Conservation (phyloP, 805 yeast genomes). For the Kazachstania africana region DNA sequence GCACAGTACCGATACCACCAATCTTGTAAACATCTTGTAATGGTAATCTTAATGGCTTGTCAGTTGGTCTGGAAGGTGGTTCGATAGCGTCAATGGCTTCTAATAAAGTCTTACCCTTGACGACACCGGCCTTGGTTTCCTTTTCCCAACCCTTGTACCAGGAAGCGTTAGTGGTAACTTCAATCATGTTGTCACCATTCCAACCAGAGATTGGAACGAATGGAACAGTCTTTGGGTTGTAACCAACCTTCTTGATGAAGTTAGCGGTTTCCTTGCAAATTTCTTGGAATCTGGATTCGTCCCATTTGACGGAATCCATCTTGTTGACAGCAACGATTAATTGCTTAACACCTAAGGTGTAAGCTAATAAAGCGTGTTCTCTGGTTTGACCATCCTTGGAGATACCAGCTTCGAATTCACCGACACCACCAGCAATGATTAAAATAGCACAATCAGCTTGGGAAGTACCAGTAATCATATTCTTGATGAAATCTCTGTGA, state of each 20-base stretch:
- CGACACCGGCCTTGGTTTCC: not conserved
- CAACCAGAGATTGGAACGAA: slow-evolving; percentile 90
- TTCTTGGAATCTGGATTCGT: slow-evolving; percentile 68
- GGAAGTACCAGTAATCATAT: slow-evolving; percentile 91
- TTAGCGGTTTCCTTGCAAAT: slow-evolving; percentile 64
- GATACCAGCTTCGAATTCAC: slow-evolving; percentile 94
- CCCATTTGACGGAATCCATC: slow-evolving; percentile 92
- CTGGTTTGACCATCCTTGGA: slow-evolving; percentile 92
- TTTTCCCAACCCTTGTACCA: slow-evolving; percentile 79
- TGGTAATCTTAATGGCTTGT: slow-evolving; percentile 82
- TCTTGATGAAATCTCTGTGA: slow-evolving; percentile 93
- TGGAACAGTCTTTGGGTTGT: slow-evolving; percentile 69
- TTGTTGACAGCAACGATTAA: slow-evolving; percentile 85
- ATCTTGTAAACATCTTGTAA: slow-evolving; percentile 88
- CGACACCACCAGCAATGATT: slow-evolving; percentile 84
- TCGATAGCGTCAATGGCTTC: slow-evolving; percentile 57
- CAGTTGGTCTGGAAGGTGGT: slow-evolving; percentile 71
- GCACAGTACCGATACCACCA: slow-evolving; percentile 87
- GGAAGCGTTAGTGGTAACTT: slow-evolving; percentile 68
- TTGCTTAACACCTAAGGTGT: slow-evolving; percentile 80
- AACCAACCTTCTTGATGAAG: slow-evolving; percentile 80
- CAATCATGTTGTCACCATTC: slow-evolving; percentile 91
- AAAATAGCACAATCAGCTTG: slow-evolving; percentile 85
- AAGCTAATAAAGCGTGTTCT: slow-evolving; percentile 87
- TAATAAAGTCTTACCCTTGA: slow-evolving; percentile 37